Conservation (phyloP, 2,329 filamentous ascomycete species). For the Epichloe gansuensis region DNA sequence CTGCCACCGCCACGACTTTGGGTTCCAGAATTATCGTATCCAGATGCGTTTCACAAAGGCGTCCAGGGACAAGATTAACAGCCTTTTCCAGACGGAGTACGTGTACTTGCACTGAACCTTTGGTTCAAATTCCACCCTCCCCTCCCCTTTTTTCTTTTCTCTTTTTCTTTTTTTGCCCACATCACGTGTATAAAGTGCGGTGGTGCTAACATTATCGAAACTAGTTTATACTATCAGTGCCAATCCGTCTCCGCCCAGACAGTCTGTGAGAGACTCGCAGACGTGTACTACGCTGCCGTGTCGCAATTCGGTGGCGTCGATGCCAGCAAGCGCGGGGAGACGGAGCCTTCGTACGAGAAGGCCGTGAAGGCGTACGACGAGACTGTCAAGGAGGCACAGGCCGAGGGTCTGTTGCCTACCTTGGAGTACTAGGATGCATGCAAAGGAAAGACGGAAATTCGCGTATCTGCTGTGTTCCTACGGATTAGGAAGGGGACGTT, state of each 20-base stretch:
- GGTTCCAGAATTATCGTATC: slow-evolving; percentile 38
- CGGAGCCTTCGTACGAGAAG: slow-evolving; percentile 21
- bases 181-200: too few species aligned
- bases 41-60: slow-evolving; percentile 33
- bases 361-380: slow-evolving; percentile 22
- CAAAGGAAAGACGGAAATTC: background rate
- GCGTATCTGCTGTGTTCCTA: background rate
- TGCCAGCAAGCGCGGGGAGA: slow-evolving; percentile 17
- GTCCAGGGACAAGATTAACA: slow-evolving; percentile 32
- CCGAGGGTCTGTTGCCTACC: slow-evolving; percentile 17
- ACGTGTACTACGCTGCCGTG: slow-evolving; percentile 29
- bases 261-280: slow-evolving; percentile 22
- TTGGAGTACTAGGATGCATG: slow-evolving; percentile 3
- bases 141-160: background rate
- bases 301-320: slow-evolving; percentile 22
- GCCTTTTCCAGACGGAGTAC: slow-evolving; percentile 34
- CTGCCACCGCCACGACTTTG: slow-evolving; percentile 45
- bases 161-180: too few species aligned
- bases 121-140: background rate
- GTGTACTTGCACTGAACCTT: slow-evolving; percentile 6
- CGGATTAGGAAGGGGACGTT: too few species aligned
- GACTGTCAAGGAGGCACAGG: slow-evolving; percentile 23
- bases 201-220: too few species aligned
- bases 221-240: slow-evolving; percentile 26
- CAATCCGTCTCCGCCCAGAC: slow-evolving; percentile 6